Conservation (phyloP, 805 yeast species). For the Ogataea glucozyma region DNA sequence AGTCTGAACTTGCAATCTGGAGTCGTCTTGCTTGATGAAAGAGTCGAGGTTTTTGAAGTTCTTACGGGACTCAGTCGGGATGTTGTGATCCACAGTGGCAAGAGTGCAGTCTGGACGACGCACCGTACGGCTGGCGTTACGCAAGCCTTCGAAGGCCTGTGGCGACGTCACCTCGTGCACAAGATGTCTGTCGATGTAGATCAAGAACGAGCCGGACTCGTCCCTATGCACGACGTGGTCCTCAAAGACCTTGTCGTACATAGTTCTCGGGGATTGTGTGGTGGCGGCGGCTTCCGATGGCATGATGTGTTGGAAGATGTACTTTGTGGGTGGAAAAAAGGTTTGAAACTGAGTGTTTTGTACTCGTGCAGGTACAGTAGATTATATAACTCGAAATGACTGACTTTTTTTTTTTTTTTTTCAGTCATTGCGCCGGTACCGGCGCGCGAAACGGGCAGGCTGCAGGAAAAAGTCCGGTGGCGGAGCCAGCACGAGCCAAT, state of each 20-base stretch:
- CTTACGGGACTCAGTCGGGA: conserved; percentile 89
- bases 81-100: conserved; percentile 96
- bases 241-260: conserved; percentile 94
- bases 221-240: conserved; percentile 93
- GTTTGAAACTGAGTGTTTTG: too few species aligned
- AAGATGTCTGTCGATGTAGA: conserved; percentile 94
- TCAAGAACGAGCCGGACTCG: conserved; percentile 79
- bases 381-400: too few species aligned
- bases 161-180: conserved; percentile 99
- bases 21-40: conserved; percentile 88
- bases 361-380: too few species aligned
- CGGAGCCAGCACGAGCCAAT: too few species aligned
- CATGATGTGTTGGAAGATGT: too few species aligned
- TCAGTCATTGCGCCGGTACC: conserved; percentile 18
- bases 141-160: conserved; percentile 96
- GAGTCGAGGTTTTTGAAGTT: conserved; percentile 70
- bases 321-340: too few species aligned
- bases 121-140: conserved; percentile 81
- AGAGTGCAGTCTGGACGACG: conserved; percentile 92
- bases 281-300: conserved; percentile 34
- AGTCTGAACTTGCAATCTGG: conserved; percentile 88
- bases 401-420: conserved; percentile 5
- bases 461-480: neutral
- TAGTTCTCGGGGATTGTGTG: conserved; percentile 61
- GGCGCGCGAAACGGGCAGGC: too few species aligned